phyloP scores from a whole-genome alignment of 352 stramenopile species.

The Phytophthora crassamura region DNA sequence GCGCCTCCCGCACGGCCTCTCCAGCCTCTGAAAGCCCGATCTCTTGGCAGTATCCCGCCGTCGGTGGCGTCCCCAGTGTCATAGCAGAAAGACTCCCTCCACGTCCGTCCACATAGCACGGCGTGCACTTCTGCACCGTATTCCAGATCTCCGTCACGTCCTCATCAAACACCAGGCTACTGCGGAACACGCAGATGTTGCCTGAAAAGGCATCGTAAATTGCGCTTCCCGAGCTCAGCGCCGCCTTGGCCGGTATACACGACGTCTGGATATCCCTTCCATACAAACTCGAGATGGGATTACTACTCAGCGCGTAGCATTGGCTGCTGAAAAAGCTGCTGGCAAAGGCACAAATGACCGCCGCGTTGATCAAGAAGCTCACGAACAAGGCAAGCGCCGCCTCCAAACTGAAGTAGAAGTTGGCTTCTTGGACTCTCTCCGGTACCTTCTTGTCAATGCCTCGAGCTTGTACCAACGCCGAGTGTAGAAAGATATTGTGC shows the following conservation, averaged over 20 bases:
- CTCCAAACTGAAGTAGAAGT: conserved; percentile 91
- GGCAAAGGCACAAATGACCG: conserved; percentile 90
- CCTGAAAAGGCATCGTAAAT: conserved; percentile 73
- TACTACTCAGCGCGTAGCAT: conserved; percentile 53
- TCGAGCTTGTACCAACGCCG: conserved; percentile 79
- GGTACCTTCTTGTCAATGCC: conserved; percentile 31
- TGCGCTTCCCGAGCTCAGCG: conserved; percentile 51
- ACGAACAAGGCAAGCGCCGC: conserved; percentile 83
- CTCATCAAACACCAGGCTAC: conserved; percentile 11
- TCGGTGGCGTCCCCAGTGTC: conserved; percentile 19
- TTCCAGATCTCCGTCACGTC: conserved; percentile 8
- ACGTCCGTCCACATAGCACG: conserved; percentile 60
- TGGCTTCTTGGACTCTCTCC: conserved; percentile 56
- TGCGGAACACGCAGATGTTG: conserved; percentile 53
- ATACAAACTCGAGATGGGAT: conserved; percentile 61
- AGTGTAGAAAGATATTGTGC: conserved; percentile 96
- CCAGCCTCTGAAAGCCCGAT: conserved; percentile 80
- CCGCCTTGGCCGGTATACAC: conserved; percentile 62
- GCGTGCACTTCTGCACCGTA: conserved; percentile 33
- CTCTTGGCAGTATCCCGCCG: conserved; percentile 76
- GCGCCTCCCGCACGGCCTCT: conserved; percentile 61
- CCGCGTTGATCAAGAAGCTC: conserved; percentile 92
- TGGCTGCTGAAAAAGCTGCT: conserved; percentile 87
- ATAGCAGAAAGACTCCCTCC: conserved; percentile 3
- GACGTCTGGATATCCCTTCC: conserved; percentile 66